Base-by-base conservation (phyloP, 1,284 basidiomycete species). In the Trametes pubescens region DNA sequence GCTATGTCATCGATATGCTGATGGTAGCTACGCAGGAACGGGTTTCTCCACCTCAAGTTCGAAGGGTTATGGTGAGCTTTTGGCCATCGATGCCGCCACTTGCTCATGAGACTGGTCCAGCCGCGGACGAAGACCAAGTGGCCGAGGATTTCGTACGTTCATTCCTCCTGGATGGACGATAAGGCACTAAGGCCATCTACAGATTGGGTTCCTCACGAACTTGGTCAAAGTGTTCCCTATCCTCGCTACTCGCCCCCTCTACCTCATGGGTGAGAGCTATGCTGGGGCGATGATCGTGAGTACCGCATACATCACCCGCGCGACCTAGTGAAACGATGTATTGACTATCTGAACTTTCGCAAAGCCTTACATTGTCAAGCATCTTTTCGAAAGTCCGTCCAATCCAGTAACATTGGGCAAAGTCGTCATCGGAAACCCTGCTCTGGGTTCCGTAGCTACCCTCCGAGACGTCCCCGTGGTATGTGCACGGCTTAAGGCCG, bases 351-450 rank as follows among this genome's bases (percentile, higher is more conserved):
- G 14, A 55, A 65, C 86, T 34, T 18, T 46, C 44, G 21, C 24
- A 8, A 16, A 89, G 87, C 86, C 89, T n/a, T 89, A 88, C 68
- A 90, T 89, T 69, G 76, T 85, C 62, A 87, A 90, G 74, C 78
- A 85, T n/a, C 85, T 89, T 67, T 88, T 90, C 66, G 79, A 78
- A 43, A 80, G 83, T 72, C 67, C 79, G 0, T 81, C 84, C 26
- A 86, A 87, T n/a, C 89, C 90, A 0, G 86, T 90, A 21, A 85
- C 83, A 3, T 77, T 91, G 26, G 77, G 79, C 1, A 87, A 86
- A 70, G 83, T 90, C 54, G 86, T 82, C 16, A 90, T 91, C 44
- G 89, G 89, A 11, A 86, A 91, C 73, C 87, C 86, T 4, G 75
- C 85, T 11, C 80, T 89, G 29, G 78, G 81, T 1, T 78, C 82